phyloP scores from a whole-genome alignment of 805 yeast species.

The Starmerella floricola region DNA sequence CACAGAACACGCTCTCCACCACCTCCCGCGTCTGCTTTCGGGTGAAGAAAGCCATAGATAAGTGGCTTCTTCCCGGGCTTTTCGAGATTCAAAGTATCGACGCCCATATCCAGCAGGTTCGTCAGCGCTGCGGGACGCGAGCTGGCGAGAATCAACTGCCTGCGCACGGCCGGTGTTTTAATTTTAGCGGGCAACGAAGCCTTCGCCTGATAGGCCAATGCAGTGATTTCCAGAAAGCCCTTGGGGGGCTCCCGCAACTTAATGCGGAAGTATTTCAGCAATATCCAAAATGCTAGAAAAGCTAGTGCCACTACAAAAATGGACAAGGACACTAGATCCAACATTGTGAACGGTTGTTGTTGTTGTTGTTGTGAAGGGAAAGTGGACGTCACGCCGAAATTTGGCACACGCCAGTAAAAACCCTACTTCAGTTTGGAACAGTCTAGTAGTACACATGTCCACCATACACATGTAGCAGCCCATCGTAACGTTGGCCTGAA shows the following conservation, averaged over 20 bases:
- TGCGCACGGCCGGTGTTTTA: conserved; percentile 29
- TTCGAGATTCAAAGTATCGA: conserved; percentile 7
- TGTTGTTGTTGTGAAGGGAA: background rate
- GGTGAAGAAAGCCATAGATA: conserved; percentile 84
- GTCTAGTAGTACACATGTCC: too few species aligned
- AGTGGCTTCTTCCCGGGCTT: conserved; percentile 18
- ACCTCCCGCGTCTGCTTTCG: conserved; percentile 91
- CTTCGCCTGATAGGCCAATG: conserved; percentile 11
- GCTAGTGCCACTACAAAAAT: conserved; percentile 6
- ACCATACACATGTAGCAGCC: too few species aligned
- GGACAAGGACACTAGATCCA: conserved; percentile 8
- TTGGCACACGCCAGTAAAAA: too few species aligned
- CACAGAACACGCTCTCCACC: conserved; percentile 97
- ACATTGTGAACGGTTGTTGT: conserved; percentile 3
- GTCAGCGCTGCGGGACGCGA: conserved; percentile 26
- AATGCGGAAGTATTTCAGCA: conserved; percentile 14
- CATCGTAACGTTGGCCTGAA: too few species aligned
- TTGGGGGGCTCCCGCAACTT: conserved; percentile 19
- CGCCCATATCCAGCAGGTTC: conserved; percentile 15
- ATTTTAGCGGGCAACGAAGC: conserved; percentile 21
- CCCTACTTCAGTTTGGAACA: too few species aligned
- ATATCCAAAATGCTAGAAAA: conserved; percentile 12
- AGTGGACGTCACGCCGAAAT: too few species aligned
- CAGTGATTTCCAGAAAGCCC: conserved; percentile 18
- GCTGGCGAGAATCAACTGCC: conserved; percentile 31